Conservation (phyloP, 208 protist genomes). For the Naegleria lovaniensis region DNA sequence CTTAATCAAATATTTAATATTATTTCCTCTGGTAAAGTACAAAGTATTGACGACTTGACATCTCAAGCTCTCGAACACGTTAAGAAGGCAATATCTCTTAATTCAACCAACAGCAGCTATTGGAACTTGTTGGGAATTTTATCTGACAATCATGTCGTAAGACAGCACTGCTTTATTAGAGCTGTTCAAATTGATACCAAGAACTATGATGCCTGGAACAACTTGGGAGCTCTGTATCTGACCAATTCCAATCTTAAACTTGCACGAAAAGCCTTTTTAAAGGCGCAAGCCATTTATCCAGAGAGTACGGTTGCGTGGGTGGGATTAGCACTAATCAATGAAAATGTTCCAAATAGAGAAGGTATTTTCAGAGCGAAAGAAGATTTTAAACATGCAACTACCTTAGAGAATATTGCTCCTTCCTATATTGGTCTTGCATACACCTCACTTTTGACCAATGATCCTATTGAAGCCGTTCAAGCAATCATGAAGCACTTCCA, state of each 20-base stretch:
- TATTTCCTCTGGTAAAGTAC: background rate
- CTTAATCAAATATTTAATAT: background rate
- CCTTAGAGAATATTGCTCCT: background rate
- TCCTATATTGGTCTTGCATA: background rate
- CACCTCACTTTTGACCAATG: background rate
- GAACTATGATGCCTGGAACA: conserved; percentile 1
- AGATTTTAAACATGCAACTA: background rate
- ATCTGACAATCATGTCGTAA: background rate
- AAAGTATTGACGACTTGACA: background rate
- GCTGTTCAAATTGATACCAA: background rate
- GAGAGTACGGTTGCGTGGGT: background rate
- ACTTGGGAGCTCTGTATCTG: background rate
- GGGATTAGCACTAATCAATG: background rate
- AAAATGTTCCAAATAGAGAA: background rate
- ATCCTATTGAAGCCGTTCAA: background rate
- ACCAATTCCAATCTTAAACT: background rate
- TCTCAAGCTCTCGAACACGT: background rate
- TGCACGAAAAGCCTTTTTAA: background rate
- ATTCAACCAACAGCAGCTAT: background rate
- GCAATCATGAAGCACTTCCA: background rate
- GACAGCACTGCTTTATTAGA: conserved; percentile 26
- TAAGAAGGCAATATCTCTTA: background rate
- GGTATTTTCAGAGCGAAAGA: background rate
- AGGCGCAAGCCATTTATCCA: background rate
- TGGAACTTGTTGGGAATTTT: background rate